Conservation (phyloP, 2,329 filamentous ascomycete species). For the Lizonia empirigonia region DNA sequence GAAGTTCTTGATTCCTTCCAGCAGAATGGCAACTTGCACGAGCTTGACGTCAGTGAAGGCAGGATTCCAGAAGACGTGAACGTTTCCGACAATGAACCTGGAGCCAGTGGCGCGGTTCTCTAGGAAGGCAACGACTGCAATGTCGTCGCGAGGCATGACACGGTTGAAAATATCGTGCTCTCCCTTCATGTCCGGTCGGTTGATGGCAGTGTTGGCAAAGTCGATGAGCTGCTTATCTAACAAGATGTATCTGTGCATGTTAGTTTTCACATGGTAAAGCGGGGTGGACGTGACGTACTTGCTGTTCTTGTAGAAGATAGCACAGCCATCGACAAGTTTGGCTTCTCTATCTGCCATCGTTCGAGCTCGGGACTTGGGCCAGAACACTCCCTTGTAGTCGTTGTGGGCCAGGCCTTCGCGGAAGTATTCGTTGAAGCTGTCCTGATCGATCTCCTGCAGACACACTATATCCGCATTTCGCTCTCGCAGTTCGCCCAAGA, state of each 20-base stretch:
- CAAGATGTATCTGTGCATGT: constrained; percentile 67
- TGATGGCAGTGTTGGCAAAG: constrained; percentile 89
- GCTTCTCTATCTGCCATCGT: constrained; percentile 92
- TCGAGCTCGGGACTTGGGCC: constrained; percentile 85
- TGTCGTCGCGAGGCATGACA: constrained; percentile 97
- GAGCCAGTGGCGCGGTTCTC: constrained; percentile 92
- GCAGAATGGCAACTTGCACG: constrained; percentile 91
- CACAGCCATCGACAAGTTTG: constrained; percentile 90
- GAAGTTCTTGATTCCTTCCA: constrained; percentile 87
- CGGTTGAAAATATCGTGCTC: constrained; percentile 98
- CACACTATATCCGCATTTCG: constrained; percentile 88
- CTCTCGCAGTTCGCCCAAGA: constrained; percentile 79
- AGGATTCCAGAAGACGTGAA: constrained; percentile 94
- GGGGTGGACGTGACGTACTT: constrained; percentile 59
- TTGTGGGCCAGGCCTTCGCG: constrained; percentile 81
- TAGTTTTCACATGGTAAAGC: constrained; percentile 5
- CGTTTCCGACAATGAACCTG: constrained; percentile 89
- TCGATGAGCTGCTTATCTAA: constrained; percentile 95
- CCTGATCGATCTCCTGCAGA: constrained; percentile 89
- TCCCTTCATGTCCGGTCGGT: constrained; percentile 94
- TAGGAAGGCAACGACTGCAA: constrained; percentile 88
- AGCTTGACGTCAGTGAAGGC: constrained; percentile 91
- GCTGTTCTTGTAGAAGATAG: constrained; percentile 93
- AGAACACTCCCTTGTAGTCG: constrained; percentile 94
- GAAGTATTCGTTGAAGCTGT: constrained; percentile 91